phyloP scores from a whole-genome alignment of 2,329 filamentous ascomycete species.

The Cadophora sp. region DNA sequence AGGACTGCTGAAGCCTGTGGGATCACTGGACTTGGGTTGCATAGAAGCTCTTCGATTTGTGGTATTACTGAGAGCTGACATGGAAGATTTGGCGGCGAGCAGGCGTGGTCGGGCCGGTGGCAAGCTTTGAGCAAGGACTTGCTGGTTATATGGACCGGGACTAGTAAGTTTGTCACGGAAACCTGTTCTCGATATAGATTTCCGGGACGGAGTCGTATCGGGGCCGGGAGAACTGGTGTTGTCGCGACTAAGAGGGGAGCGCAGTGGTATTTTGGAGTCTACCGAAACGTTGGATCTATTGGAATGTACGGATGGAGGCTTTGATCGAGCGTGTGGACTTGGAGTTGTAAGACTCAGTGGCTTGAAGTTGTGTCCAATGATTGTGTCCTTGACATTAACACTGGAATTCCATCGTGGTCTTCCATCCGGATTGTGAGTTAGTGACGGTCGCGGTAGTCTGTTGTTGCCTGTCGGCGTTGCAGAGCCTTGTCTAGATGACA shows the following conservation, averaged over 20 bases:
- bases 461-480: constrained; percentile 56
- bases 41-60: constrained; percentile 59
- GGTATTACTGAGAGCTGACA: constrained; percentile 45
- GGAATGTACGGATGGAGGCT: constrained; percentile 35
- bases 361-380: constrained; percentile 73
- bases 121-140: constrained; percentile 45
- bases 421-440: constrained; percentile 54
- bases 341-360: constrained; percentile 60
- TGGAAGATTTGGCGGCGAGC: constrained; percentile 50
- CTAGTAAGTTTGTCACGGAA: constrained; percentile 62
- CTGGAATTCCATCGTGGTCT: constrained; percentile 78
- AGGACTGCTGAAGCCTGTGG: constrained; percentile 41
- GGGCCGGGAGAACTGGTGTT: constrained; percentile 39
- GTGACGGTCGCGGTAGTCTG: constrained; percentile 52
- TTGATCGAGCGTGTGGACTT: constrained; percentile 39
- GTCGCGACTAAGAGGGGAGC: constrained; percentile 40
- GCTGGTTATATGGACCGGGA: constrained; percentile 58
- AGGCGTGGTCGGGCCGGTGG: constrained; percentile 49
- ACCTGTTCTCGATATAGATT: constrained; percentile 48
- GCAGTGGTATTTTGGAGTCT: constrained; percentile 44
- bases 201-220: constrained; percentile 40
- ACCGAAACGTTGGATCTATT: constrained; percentile 30
- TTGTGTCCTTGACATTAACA: constrained; percentile 67
- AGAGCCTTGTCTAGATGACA: constrained; percentile 49
- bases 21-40: constrained; percentile 52